A percentile compares a stretch with the other conserved stretches of the same genome.
phyloP scores from a whole-genome alignment of 2,329 filamentous ascomycete genomes.

The Apiospora pterosperma region DNA sequence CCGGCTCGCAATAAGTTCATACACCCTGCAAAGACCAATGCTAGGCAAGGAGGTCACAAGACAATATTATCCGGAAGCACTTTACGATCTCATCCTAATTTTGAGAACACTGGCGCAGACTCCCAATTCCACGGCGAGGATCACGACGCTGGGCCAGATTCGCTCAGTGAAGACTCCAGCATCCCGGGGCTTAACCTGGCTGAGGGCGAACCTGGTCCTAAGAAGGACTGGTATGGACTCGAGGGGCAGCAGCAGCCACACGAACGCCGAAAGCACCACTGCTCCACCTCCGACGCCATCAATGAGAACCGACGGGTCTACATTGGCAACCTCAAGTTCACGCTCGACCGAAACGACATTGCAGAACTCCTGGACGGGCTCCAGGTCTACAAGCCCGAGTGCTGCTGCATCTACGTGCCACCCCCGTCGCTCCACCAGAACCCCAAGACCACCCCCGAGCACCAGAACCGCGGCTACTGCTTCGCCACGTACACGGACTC shows the following conservation, averaged over 20 bases:
- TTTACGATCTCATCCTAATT: not conserved
- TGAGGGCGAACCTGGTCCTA: not conserved
- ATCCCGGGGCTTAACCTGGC: not conserved
- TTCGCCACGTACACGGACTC: slow-evolving; percentile 7
- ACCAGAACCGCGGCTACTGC: slow-evolving; percentile 8
- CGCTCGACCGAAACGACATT: not conserved
- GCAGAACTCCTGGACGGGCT: not conserved
- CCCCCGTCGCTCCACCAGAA: not conserved
- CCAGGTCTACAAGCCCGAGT: not conserved
- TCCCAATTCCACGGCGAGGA: not conserved
- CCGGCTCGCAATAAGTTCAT: too few relatives aligned
- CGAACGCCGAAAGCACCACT: not conserved
- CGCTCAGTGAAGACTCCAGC: not conserved
- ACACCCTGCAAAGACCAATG: not conserved
- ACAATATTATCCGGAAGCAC: not conserved
- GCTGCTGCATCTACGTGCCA: slow-evolving; percentile 8
- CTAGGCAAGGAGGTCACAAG: not conserved
- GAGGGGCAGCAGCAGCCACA: not conserved
- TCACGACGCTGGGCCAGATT: not conserved
- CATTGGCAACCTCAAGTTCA: slow-evolving; percentile 9
- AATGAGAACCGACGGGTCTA: slow-evolving; percentile 5
- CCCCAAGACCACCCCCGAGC: not conserved
- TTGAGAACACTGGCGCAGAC: not conserved
- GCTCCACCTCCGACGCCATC: not conserved
- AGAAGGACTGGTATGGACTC: not conserved